Percentiles rank a stretch among this genome's conserved stretches.
Conservation (phyloP, 768 basidiomycete genomes). For the Amanita jacksonii region DNA sequence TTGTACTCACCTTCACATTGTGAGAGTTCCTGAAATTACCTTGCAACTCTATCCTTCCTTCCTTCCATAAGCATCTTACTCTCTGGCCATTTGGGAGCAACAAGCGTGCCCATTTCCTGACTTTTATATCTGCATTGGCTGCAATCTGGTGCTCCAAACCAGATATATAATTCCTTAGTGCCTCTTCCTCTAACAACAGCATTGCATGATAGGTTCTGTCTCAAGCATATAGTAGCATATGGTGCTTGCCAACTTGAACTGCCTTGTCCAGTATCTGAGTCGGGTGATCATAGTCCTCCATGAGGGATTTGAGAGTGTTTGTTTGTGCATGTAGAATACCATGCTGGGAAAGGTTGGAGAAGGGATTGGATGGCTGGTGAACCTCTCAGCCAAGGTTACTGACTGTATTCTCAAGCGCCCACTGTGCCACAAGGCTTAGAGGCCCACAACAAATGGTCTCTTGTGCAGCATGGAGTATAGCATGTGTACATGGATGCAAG, state of each 20-base stretch:
- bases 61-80: slow-evolving; percentile 14
- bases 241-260: slow-evolving; percentile 8
- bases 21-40: too few relatives aligned
- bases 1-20: too few relatives aligned
- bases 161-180: background rate
- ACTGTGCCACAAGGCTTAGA: slow-evolving; percentile 17
- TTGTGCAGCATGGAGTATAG: slow-evolving; percentile 16
- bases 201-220: background rate
- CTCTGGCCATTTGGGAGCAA: slow-evolving; percentile 16
- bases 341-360: slow-evolving; percentile 18
- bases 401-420: slow-evolving; percentile 20
- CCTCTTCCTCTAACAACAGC: background rate
- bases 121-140: background rate
- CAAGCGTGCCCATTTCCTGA: slow-evolving; percentile 12
- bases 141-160: background rate
- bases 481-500: slow-evolving; percentile 19
- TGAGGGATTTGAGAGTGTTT: slow-evolving; percentile 10
- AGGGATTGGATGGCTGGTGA: slow-evolving; percentile 15
- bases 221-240: slow-evolving; percentile 7
- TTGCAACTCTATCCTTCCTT: background rate
- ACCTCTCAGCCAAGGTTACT: slow-evolving; percentile 20
- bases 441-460: slow-evolving; percentile 17
- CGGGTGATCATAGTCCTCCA: slow-evolving; percentile 7
- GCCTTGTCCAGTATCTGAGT: background rate
- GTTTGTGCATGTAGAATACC: slow-evolving; percentile 14